Evolutionary conservation across 352 stramenopile genomes (phyloP), one percentile per base, ranked within the genome.

Genomic region (Pythium pyrilobum): DNA sequence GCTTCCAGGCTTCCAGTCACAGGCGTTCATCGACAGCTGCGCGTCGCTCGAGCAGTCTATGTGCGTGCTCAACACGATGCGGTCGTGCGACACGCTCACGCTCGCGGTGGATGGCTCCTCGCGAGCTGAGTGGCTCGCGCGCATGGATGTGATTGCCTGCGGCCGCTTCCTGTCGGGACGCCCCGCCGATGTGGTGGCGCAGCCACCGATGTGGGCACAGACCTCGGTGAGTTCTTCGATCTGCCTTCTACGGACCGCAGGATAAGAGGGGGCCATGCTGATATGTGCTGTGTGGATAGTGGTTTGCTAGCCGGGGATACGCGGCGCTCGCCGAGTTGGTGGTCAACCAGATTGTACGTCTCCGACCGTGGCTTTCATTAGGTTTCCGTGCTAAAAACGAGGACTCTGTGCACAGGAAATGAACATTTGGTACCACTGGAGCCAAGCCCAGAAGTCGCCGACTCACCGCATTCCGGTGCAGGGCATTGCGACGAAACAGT

Each of bases 261-360:
- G 53, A 18, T 13, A 21, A 20, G 18, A 34, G 31, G 15, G 31
- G 15, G 15, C 8, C 8, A 36, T 8, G 20, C 36, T 41, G 36
- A 41, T 16, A 18, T 24, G n/a, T 46, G 2, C 25, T 28, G 24
- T 45, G 34, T 41, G 29, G 20, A 45, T 41, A 89, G 81, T 93
- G 83, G 83, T 68, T 91, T 11, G 57, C 70, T 15, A 33, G 59
- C 13, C 67, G 69, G 57, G 75, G 77, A 5, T 93, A 86, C 50
- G 87, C 87, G 31, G 74, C 75, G 9, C 38, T 92, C 3, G 66
- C 84, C 34, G 75, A 78, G 10, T 59, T 90, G 4, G 62, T 92
- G 28, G 70, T 81, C 28, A 89, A 90, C 57, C 79, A 88, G 42
- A 85, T 91, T 61, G 81, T 92, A 59, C 32, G 77, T 79, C 40